Conservation (phyloP, 1,139 yeast genomes). For the Hyphopichia pseudoburtonii region DNA sequence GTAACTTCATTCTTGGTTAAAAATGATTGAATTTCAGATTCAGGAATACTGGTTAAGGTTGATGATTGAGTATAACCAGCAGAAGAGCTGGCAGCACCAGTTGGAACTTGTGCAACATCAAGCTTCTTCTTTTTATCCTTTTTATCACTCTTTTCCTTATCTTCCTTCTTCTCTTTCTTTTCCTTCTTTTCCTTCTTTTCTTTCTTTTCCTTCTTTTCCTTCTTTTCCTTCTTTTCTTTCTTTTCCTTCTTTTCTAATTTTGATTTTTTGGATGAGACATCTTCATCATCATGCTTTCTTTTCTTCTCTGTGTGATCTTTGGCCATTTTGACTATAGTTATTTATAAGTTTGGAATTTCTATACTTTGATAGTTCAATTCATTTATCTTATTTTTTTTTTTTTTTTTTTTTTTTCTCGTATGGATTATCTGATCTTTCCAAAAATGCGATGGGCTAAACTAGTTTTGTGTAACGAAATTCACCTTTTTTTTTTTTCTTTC, state of each 20-base stretch:
- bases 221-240: slow-evolving; percentile 44
- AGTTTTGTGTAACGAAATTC: too few relatives aligned
- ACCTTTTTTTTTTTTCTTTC: neutral
- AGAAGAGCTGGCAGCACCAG: slow-evolving; percentile 13
- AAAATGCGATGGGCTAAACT: neutral
- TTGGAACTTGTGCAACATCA: slow-evolving; percentile 8
- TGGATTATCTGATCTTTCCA: too few relatives aligned
- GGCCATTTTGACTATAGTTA: slow-evolving; percentile 20
- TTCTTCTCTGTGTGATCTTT: slow-evolving; percentile 42
- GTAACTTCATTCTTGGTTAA: slow-evolving; percentile 72
- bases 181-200: slow-evolving; percentile 43
- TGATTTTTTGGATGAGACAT: slow-evolving; percentile 27
- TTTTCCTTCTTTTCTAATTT: slow-evolving; percentile 43
- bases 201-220: slow-evolving; percentile 49
- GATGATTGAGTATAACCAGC: slow-evolving; percentile 30
- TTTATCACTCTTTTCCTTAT: slow-evolving; percentile 17
- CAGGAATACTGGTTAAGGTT: slow-evolving; percentile 36
- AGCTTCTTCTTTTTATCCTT: slow-evolving; percentile 12
- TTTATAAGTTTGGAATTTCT: neutral
- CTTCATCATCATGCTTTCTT: slow-evolving; percentile 39
- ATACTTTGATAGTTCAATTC: too few relatives aligned
- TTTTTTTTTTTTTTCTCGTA: neutral
- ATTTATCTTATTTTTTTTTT: too few relatives aligned
- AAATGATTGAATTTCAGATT: slow-evolving; percentile 60
- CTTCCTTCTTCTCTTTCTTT: slow-evolving; percentile 37